A percentile compares a stretch with the other conserved stretches of the same genome.
phyloP scores from a whole-genome alignment of 2,329 filamentous ascomycete species.

The Fusarium globosum region DNA sequence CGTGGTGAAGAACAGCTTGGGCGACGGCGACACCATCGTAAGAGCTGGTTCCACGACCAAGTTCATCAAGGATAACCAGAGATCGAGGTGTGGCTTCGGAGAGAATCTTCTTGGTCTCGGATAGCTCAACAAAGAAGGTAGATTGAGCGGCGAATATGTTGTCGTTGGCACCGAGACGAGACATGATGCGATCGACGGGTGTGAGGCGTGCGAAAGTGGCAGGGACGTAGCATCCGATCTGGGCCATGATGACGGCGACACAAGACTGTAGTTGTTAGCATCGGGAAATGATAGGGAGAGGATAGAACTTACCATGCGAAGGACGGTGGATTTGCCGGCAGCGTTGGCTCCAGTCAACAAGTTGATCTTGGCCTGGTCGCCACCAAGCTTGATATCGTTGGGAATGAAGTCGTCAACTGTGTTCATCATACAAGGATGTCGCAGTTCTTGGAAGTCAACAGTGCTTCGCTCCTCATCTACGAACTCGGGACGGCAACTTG shows the following conservation, averaged over 20 bases:
- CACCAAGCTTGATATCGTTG: conserved; percentile 90
- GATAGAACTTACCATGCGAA: conserved; percentile 79
- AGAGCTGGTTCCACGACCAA: conserved; percentile 92
- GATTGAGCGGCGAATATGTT: conserved; percentile 98
- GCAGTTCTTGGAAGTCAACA: conserved; percentile 90
- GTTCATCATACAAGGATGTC: conserved; percentile 93
- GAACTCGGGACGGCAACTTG: conserved; percentile 89
- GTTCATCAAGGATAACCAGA: conserved; percentile 95
- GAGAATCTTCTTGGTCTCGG: conserved; percentile 98
- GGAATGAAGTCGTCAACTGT: conserved; percentile 95
- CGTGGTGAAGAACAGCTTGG: conserved; percentile 95
- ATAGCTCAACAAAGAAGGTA: conserved; percentile 97
- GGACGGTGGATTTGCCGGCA: conserved; percentile 94
- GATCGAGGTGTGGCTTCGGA: conserved; percentile 93
- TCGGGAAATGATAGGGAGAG: neutral
- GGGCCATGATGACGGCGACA: conserved; percentile 95
- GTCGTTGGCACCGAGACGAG: conserved; percentile 94
- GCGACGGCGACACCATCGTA: conserved; percentile 98
- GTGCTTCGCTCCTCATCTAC: conserved; percentile 85
- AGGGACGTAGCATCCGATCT: conserved; percentile 93
- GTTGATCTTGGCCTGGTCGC: conserved; percentile 83
- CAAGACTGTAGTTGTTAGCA: conserved; percentile 73
- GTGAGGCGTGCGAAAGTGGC: conserved; percentile 85
- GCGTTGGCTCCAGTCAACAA: conserved; percentile 96
- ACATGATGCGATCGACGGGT: conserved; percentile 98